These are phyloP conservation scores for Oryza australiensis DNA, from an alignment of 176 grass and related monocot genomes.

Conservation along the genomic window DNA sequence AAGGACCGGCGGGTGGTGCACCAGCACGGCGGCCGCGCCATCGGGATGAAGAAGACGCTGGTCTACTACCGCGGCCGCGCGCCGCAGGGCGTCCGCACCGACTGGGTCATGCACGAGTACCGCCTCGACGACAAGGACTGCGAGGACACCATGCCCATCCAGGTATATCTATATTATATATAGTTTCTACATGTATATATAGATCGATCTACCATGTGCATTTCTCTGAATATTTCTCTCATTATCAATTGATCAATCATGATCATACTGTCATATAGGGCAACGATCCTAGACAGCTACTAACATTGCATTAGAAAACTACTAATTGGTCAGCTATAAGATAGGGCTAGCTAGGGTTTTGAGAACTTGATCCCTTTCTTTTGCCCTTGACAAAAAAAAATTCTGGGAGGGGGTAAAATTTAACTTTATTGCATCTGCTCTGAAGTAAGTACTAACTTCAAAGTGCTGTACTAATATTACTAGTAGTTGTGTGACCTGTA, in stretches of 20 bases:
- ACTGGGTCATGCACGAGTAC: slow-evolving; percentile 99
- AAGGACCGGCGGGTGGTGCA: slow-evolving; percentile 81
- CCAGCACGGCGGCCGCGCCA: slow-evolving; percentile 57
- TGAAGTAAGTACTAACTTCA: background rate
- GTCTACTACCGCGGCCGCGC: slow-evolving; percentile 96
- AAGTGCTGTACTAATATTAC: background rate
- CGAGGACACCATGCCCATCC: slow-evolving; percentile 77
- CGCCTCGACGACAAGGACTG: slow-evolving; percentile 95
- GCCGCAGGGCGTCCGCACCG: slow-evolving; percentile 85
- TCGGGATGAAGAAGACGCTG: slow-evolving; percentile 99
- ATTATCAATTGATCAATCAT: background rate
- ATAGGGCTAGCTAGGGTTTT: background rate
- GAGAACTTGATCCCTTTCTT: slow-evolving; percentile 9
- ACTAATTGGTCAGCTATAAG: background rate
- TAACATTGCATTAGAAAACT: background rate
- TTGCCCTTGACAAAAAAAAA: slow-evolving; percentile 10
- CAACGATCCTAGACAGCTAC: background rate
- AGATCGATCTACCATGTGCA: too few relatives aligned
- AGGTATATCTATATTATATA: slow-evolving; percentile 49
- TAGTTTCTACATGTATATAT: background rate
- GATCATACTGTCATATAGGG: background rate
- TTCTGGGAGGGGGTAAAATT: slow-evolving; percentile 14
- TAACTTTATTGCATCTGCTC: slow-evolving; percentile 23
- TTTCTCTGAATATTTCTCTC: background rate
- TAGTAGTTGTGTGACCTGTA: background rate